Evolutionary conservation across 1,284 basidiomycete species (phyloP).

Genomic region (Malassezia sp.): DNA sequence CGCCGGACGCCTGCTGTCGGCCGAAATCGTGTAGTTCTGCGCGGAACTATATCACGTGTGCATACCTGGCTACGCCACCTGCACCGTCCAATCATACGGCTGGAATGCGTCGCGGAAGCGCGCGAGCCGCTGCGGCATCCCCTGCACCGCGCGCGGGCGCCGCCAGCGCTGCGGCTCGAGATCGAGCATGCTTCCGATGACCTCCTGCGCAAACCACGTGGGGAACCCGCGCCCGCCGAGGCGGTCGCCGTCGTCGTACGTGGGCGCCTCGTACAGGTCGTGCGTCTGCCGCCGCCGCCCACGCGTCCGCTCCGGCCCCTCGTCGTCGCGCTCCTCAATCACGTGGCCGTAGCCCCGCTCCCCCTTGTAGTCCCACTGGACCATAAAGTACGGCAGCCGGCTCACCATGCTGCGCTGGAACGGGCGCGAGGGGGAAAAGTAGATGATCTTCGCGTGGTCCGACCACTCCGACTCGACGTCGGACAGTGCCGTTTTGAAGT

Average conservation of each 20-base stretch:
- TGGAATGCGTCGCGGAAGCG: slow-evolving; percentile 56
- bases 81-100: slow-evolving; percentile 48
- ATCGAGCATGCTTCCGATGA: slow-evolving; percentile 81
- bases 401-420: slow-evolving; percentile 58
- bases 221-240: slow-evolving; percentile 58
- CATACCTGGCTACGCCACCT: slow-evolving; percentile 15
- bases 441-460: slow-evolving; percentile 89
- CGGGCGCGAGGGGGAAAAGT: slow-evolving; percentile 57
- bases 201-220: slow-evolving; percentile 71
- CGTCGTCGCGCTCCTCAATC: slow-evolving; percentile 51
- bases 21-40: slow-evolving; percentile 16
- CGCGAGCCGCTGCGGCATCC: slow-evolving; percentile 52
- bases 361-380: slow-evolving; percentile 92
- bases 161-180: slow-evolving; percentile 78
- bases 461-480: slow-evolving; percentile 90
- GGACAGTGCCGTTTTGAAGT: slow-evolving; percentile 86
- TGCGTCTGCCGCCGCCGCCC: slow-evolving; percentile 53
- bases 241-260: slow-evolving; percentile 65
- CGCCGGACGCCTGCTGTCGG: slow-evolving; percentile 1
- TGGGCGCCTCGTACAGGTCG: slow-evolving; percentile 15
- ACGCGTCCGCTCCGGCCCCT: too few species aligned
- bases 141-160: slow-evolving; percentile 54
- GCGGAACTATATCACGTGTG: slow-evolving; percentile 12
- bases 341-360: slow-evolving; percentile 63
- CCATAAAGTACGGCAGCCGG: slow-evolving; percentile 95